Evolutionary conservation across 805 yeast species (phyloP).

Genomic region (Schwanniomyces polymorphus): DNA sequence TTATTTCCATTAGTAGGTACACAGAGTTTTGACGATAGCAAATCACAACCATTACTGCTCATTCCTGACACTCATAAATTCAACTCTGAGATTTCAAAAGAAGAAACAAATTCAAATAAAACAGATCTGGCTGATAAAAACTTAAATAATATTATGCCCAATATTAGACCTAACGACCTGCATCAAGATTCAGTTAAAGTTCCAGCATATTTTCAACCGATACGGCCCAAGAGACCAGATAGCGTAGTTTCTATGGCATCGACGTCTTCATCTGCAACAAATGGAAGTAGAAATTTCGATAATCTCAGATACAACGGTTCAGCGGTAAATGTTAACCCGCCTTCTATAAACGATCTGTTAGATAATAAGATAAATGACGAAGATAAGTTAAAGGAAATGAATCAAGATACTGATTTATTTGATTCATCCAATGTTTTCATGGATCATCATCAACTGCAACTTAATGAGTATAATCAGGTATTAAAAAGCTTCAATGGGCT

Average conservation of each 20-base stretch:
- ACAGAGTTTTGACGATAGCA: constrained; percentile 34
- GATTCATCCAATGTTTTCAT: not conserved
- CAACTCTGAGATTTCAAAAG: not conserved
- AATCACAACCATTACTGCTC: constrained; percentile 34
- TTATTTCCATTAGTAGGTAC: constrained; percentile 43
- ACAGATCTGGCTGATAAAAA: not conserved
- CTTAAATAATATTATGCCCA: constrained; percentile 8
- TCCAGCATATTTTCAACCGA: constrained; percentile 18
- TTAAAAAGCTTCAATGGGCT: not conserved
- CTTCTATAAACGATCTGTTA: not conserved
- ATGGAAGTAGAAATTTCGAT: constrained; percentile 6
- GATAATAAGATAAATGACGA: not conserved
- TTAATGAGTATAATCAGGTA: constrained; percentile 3
- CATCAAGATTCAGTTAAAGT: constrained; percentile 4
- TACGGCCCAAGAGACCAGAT: constrained; percentile 38
- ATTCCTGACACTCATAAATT: constrained; percentile 17
- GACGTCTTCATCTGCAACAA: constrained; percentile 25
- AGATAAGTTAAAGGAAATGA: not conserved
- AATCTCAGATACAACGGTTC: constrained; percentile 6
- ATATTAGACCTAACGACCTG: constrained; percentile 15
- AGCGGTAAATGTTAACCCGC: constrained; percentile 13
- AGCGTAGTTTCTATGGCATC: constrained; percentile 41
- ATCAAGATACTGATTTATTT: not conserved
- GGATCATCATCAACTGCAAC: constrained; percentile 1
- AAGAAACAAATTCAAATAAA: not conserved